Conservation (phyloP, 805 yeast genomes). For the Monosporozyma aerobia region DNA sequence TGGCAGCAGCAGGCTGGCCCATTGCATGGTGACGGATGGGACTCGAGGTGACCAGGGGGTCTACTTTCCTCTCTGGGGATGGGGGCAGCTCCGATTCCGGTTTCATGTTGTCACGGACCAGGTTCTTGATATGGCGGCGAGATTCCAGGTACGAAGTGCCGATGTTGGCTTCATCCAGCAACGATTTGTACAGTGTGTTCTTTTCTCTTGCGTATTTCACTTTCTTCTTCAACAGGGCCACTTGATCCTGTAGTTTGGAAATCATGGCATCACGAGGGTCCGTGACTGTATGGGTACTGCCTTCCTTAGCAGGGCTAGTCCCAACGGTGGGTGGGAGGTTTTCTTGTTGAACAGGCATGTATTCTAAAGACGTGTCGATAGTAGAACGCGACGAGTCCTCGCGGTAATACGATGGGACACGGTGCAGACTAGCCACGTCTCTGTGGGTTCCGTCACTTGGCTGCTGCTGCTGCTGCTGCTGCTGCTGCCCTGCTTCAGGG, state of each 20-base stretch:
- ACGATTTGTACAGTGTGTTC: slow-evolving; percentile 21
- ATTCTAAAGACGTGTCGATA: slow-evolving; percentile 1
- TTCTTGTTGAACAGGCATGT: background rate
- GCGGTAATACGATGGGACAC: background rate
- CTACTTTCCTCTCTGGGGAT: slow-evolving; percentile 14
- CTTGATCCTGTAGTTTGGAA: background rate
- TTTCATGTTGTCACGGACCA: slow-evolving; percentile 23
- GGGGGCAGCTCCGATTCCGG: slow-evolving; percentile 28
- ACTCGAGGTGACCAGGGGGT: slow-evolving; percentile 29
- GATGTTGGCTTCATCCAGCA: slow-evolving; percentile 27
- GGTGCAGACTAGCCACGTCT: background rate
- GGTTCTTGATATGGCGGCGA: slow-evolving; percentile 26
- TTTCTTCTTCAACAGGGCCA: slow-evolving; percentile 12
- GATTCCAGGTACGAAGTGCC: slow-evolving; percentile 27
- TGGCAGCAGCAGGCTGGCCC: background rate
- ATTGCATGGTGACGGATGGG: slow-evolving; percentile 13
- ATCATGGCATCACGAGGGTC: background rate
- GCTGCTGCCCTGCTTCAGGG: too few species aligned
- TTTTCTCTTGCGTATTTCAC: slow-evolving; percentile 27
- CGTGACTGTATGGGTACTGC: background rate
- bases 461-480: background rate
- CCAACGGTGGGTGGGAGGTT: background rate
- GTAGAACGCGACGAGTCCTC: background rate
- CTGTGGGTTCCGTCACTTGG: background rate
- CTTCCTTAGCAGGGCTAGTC: background rate